Conservation (phyloP, 441 rosid species). For the Aleurites moluccanus region DNA sequence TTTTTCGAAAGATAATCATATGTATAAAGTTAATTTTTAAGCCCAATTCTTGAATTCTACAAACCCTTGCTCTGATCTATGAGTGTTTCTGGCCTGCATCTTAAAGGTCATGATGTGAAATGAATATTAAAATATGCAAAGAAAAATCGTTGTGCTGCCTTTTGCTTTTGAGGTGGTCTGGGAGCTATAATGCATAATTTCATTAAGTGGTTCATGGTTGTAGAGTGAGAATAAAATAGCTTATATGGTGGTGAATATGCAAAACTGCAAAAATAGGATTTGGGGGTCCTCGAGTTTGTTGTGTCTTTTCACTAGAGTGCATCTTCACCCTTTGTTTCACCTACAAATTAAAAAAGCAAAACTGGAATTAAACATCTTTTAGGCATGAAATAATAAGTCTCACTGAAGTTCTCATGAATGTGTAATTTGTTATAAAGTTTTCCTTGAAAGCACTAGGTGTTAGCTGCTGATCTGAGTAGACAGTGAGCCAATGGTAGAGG, state of each 20-base stretch:
- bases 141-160: slow-evolving; percentile 2
- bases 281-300: too few relatives aligned
- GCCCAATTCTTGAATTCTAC: neutral
- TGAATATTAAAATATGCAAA: neutral
- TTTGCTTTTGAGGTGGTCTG: neutral
- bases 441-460: too few relatives aligned
- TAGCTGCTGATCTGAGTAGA: too few relatives aligned
- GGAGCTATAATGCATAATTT: neutral
- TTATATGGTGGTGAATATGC: neutral
- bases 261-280: neutral
- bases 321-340: too few relatives aligned
- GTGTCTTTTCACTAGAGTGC: too few relatives aligned
- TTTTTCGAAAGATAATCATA: too few relatives aligned
- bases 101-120: too few relatives aligned
- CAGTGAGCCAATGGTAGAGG: too few relatives aligned
- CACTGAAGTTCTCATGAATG: neutral
- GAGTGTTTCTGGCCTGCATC: too few relatives aligned
- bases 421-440: neutral
- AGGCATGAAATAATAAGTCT: slow-evolving; percentile 1
- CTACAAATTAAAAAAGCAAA: too few relatives aligned
- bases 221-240: neutral
- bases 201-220: neutral
- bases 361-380: neutral
- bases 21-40: too few relatives aligned
- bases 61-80: neutral